phyloP scores from a whole-genome alignment of 495 filamentous ascomycete species.

The Tuber microsphaerosporum region DNA sequence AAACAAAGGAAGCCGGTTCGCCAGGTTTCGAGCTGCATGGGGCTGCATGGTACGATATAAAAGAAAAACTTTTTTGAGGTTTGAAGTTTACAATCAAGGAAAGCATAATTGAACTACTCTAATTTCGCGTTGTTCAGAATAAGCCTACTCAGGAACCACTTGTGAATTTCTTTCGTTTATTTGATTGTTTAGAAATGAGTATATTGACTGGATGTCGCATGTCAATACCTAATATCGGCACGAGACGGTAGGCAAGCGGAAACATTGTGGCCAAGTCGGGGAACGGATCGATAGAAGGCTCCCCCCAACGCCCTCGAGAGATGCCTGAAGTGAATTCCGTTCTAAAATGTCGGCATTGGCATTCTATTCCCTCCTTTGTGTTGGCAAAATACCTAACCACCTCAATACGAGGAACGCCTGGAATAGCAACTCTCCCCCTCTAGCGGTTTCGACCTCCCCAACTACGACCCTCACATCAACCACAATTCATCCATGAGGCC shows the following conservation, averaged over 20 bases:
- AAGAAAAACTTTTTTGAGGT: background rate
- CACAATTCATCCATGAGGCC: background rate
- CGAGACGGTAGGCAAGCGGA: background rate
- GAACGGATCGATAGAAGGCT: background rate
- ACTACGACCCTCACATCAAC: background rate
- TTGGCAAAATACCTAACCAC: background rate
- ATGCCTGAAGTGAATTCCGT: background rate
- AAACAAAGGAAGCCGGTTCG: background rate
- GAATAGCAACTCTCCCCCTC: background rate
- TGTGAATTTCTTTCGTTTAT: constrained; percentile 1
- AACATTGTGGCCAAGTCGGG: background rate
- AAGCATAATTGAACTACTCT: background rate
- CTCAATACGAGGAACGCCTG: background rate
- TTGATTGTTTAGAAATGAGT: background rate
- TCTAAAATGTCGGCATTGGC: background rate
- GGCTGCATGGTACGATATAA: background rate
- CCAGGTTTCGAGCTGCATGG: background rate
- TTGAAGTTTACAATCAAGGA: background rate
- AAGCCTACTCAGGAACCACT: background rate
- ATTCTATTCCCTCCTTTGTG: background rate
- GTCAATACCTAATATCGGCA: background rate
- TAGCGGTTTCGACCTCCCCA: background rate
- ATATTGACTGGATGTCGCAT: background rate
- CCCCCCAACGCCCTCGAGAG: background rate
- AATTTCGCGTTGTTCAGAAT: background rate